Percentiles rank a stretch among this genome's conserved stretches.
Conservation (phyloP, 2,329 filamentous ascomycete genomes). For the Neofusicoccum sp. region DNA sequence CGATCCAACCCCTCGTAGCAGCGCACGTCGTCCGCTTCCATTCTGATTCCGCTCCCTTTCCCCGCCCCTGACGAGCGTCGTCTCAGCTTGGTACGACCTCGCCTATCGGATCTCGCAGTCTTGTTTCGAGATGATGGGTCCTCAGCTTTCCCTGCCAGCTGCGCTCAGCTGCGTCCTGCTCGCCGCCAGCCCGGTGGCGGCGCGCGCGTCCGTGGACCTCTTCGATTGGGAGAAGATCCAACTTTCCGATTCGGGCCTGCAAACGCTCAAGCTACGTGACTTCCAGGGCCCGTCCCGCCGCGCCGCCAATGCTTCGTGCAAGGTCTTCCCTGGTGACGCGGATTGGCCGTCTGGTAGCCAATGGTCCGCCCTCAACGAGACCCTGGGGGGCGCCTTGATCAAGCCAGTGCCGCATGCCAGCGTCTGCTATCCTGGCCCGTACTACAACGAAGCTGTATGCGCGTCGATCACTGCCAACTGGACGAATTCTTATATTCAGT, state of each 20-base stretch:
- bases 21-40: background rate
- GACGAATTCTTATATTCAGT: conserved; percentile 28
- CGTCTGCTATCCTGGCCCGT: conserved; percentile 44
- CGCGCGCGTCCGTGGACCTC: background rate
- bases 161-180: conserved; percentile 8
- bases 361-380: conserved; percentile 50
- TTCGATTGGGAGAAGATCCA: conserved; percentile 14
- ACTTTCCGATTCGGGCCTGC: background rate
- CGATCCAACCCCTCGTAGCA: background rate
- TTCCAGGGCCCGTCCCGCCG: background rate
- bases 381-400: conserved; percentile 45
- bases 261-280: background rate
- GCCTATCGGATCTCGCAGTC: conserved; percentile 4
- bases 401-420: conserved; percentile 45
- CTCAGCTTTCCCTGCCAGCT: background rate
- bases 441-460: conserved; percentile 28
- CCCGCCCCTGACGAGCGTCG: background rate
- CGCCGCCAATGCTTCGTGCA: conserved; percentile 37
- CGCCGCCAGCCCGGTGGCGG: conserved; percentile 1
- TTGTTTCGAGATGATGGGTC: background rate
- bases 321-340: conserved; percentile 46
- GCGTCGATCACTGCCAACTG: conserved; percentile 29
- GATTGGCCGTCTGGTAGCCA: conserved; percentile 49
- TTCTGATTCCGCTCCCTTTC: background rate
- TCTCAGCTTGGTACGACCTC: background rate